Conservation (phyloP, 1,139 yeast genomes). For the Candida sanyaensis region DNA sequence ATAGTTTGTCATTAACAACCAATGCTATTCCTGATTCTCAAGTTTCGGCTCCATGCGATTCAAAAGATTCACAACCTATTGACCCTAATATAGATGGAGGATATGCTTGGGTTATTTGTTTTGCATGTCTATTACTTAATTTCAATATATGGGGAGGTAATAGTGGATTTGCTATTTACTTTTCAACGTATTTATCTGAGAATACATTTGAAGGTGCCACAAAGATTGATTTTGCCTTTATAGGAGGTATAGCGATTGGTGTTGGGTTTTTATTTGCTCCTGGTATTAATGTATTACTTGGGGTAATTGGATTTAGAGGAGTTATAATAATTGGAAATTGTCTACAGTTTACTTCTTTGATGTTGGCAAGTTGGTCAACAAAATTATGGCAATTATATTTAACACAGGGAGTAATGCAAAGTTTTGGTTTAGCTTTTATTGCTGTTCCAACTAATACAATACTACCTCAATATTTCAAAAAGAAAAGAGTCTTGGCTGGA, state of each 20-base stretch:
- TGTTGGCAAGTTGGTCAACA: conserved; percentile 55
- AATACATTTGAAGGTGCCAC: conserved; percentile 42
- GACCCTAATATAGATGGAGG: conserved; percentile 38
- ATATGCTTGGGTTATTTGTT: conserved; percentile 49
- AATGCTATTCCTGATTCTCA: not conserved
- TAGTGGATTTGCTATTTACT: conserved; percentile 55
- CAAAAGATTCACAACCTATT: not conserved
- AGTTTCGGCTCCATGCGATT: not conserved
- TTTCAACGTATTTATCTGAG: conserved; percentile 42
- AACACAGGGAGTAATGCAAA: conserved; percentile 54
- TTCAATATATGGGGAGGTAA: conserved; percentile 57
- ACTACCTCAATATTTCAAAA: conserved; percentile 56
- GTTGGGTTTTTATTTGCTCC: conserved; percentile 39
- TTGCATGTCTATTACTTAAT: conserved; percentile 43
- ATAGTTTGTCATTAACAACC: too few species aligned
- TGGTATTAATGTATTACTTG: conserved; percentile 38
- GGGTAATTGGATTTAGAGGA: conserved; percentile 39
- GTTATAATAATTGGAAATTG: conserved; percentile 44
- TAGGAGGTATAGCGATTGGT: conserved; percentile 43
- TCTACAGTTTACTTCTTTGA: conserved; percentile 51
- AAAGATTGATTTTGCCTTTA: conserved; percentile 39
- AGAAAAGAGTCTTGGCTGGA: conserved; percentile 54
- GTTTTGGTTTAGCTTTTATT: conserved; percentile 49
- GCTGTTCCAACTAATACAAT: conserved; percentile 44
- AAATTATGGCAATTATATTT: conserved; percentile 54